phyloP scores from a whole-genome alignment of 257 asterid species.

The Buddleja alternifolia region DNA sequence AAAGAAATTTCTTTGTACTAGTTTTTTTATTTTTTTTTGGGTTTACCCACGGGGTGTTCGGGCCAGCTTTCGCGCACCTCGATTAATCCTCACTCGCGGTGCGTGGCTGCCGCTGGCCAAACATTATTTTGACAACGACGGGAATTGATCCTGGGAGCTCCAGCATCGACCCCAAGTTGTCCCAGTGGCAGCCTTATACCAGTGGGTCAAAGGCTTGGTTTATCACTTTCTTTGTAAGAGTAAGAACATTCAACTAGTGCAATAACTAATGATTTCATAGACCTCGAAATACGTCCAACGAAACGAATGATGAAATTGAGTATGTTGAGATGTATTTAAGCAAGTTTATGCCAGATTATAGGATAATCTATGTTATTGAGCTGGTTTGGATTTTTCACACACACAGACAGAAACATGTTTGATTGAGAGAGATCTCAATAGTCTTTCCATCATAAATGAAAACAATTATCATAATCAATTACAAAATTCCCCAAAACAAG shows the following conservation, averaged over 20 bases:
- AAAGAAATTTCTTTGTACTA: neutral
- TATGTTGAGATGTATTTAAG: too few relatives aligned
- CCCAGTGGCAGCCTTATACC: too few relatives aligned
- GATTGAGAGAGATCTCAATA: neutral
- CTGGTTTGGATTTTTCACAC: neutral
- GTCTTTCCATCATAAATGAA: conserved; percentile 5
- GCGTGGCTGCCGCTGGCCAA: too few relatives aligned
- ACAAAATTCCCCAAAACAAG: conserved; percentile 1
- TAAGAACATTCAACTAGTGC: neutral
- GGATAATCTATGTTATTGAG: neutral
- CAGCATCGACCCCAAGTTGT: too few relatives aligned
- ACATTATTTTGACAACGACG: too few relatives aligned
- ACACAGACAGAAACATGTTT: neutral
- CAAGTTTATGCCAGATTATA: conserved; percentile 5
- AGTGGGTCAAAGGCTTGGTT: too few relatives aligned
- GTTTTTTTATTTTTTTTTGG: too few relatives aligned
- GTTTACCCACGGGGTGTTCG: too few relatives aligned
- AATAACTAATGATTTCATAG: neutral
- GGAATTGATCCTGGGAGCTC: too few relatives aligned
- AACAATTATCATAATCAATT: conserved; percentile 18
- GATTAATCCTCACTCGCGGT: too few relatives aligned
- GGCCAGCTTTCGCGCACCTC: too few relatives aligned
- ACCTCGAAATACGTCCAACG: neutral
- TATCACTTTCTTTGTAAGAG: neutral
- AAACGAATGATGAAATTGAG: neutral